A percentile compares a stretch with the other conserved stretches of the same genome.
Conservation (phyloP, 2,329 filamentous ascomycete species). For the Raffaelea albimanens region DNA sequence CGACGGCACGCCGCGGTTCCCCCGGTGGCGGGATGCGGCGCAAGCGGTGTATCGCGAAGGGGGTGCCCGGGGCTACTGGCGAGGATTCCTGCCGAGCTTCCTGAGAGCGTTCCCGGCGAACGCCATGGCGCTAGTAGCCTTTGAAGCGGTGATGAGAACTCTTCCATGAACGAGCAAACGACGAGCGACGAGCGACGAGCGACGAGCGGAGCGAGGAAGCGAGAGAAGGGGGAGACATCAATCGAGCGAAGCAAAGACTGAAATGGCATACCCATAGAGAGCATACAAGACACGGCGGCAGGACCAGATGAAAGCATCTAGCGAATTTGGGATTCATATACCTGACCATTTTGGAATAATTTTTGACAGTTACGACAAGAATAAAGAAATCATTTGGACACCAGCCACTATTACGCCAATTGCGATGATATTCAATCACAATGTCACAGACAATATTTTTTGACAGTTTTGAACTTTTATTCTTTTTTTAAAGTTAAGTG, state of each 20-base stretch:
- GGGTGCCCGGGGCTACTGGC: slow-evolving; percentile 77
- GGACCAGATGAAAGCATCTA: background rate
- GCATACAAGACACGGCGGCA: background rate
- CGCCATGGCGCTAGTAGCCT: slow-evolving; percentile 84
- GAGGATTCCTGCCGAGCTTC: slow-evolving; percentile 91
- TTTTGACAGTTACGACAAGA: too few relatives aligned
- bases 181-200: too few relatives aligned
- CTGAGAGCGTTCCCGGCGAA: slow-evolving; percentile 91
- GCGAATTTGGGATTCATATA: too few relatives aligned
- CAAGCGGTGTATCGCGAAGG: slow-evolving; percentile 63
- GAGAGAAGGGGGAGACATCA: too few relatives aligned
- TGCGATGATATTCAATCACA: too few relatives aligned
- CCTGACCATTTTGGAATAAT: too few relatives aligned
- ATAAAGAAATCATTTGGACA: too few relatives aligned
- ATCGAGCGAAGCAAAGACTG: background rate
- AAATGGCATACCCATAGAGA: background rate
- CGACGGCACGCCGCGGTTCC: slow-evolving; percentile 61
- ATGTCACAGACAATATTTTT: too few relatives aligned
- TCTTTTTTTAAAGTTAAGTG: too few relatives aligned
- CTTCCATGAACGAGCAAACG: slow-evolving; percentile 39
- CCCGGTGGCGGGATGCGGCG: slow-evolving; percentile 72
- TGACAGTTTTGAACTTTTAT: too few relatives aligned
- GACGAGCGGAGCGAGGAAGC: background rate
- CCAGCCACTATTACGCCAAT: too few relatives aligned
- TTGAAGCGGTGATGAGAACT: slow-evolving; percentile 79